phyloP scores from a whole-genome alignment of 2,329 filamentous ascomycete genomes.

The Fusarium temperatum region DNA sequence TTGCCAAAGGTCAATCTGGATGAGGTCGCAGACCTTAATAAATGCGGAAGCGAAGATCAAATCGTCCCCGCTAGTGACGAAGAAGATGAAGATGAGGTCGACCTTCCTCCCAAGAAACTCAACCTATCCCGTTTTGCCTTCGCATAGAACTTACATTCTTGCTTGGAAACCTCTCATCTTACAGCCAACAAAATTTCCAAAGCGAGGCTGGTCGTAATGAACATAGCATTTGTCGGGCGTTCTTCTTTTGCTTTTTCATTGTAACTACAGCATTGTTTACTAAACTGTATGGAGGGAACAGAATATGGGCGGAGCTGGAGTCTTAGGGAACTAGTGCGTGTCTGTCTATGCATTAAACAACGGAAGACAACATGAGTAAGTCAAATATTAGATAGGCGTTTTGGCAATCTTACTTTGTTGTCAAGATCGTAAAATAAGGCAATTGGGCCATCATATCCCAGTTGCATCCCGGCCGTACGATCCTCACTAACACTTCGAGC shows the following conservation, averaged over 20 bases:
- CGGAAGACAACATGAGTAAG: background rate
- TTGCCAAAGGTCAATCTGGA: slow-evolving; percentile 63
- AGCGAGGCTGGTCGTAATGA: slow-evolving; percentile 4
- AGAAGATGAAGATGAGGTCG: slow-evolving; percentile 54
- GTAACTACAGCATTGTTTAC: slow-evolving; percentile 8
- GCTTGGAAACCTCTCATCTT: background rate
- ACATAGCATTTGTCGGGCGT: slow-evolving; percentile 23
- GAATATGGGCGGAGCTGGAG: slow-evolving; percentile 17
- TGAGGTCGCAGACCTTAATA: slow-evolving; percentile 63
- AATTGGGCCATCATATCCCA: background rate
- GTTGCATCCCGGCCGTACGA: background rate
- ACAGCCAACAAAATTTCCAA: background rate
- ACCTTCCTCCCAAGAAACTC: slow-evolving; percentile 48
- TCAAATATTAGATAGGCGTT: slow-evolving; percentile 33
- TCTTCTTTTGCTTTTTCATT: slow-evolving; percentile 9
- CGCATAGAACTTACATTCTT: slow-evolving; percentile 25
- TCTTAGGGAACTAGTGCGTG: slow-evolving; percentile 10
- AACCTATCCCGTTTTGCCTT: slow-evolving; percentile 62
- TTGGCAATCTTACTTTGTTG: slow-evolving; percentile 19
- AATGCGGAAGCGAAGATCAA: slow-evolving; percentile 65
- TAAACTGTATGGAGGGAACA: slow-evolving; percentile 7
- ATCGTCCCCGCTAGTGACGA: slow-evolving; percentile 63
- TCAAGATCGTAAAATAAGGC: slow-evolving; percentile 13
- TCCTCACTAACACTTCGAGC: background rate
- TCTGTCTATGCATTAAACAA: slow-evolving; percentile 15